phyloP scores from a whole-genome alignment of 768 basidiomycete genomes.

The Paxillus involutus region DNA sequence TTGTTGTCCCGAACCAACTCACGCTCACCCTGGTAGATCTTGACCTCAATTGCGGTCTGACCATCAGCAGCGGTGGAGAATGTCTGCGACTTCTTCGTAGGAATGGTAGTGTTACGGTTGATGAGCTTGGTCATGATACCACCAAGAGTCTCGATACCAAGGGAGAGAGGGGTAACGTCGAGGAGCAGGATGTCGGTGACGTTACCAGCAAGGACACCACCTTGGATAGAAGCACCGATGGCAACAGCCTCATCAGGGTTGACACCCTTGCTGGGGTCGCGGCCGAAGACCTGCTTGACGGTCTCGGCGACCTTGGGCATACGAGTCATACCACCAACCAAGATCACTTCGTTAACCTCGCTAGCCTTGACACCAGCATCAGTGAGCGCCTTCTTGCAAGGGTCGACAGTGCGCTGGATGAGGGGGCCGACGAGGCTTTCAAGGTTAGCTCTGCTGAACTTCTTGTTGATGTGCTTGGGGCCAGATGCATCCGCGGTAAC shows the following conservation, averaged over 20 bases:
- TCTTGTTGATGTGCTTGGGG: slow-evolving; percentile 95
- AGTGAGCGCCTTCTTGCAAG: slow-evolving; percentile 94
- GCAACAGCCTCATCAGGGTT: slow-evolving; percentile 99
- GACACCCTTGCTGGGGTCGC: slow-evolving; percentile 97
- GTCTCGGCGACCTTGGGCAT: slow-evolving; percentile 96
- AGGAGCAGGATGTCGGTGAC: slow-evolving; percentile 94
- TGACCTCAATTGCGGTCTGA: slow-evolving; percentile 99
- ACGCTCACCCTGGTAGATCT: slow-evolving; percentile 99
- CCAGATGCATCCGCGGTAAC: slow-evolving; percentile 95
- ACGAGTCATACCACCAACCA: slow-evolving; percentile 98
- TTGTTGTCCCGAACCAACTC: slow-evolving; percentile 99
- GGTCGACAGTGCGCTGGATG: slow-evolving; percentile 87
- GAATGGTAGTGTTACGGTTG: slow-evolving; percentile 97
- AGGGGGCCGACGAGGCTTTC: slow-evolving; percentile 82
- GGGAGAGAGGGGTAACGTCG: slow-evolving; percentile 94
- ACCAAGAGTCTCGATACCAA: slow-evolving; percentile 95
- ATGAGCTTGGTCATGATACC: slow-evolving; percentile 99
- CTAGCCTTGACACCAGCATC: slow-evolving; percentile 93
- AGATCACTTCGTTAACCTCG: slow-evolving; percentile 95
- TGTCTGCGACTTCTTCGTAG: slow-evolving; percentile 98
- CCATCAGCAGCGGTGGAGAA: slow-evolving; percentile 99
- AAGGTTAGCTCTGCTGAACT: slow-evolving; percentile 86
- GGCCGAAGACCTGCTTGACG: slow-evolving; percentile 84
- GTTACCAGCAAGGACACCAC: slow-evolving; percentile 94
- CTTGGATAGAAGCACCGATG: slow-evolving; percentile 97